Base-by-base conservation (phyloP, 805 yeast species). In the Saccharomycopsis malanga region DNA sequence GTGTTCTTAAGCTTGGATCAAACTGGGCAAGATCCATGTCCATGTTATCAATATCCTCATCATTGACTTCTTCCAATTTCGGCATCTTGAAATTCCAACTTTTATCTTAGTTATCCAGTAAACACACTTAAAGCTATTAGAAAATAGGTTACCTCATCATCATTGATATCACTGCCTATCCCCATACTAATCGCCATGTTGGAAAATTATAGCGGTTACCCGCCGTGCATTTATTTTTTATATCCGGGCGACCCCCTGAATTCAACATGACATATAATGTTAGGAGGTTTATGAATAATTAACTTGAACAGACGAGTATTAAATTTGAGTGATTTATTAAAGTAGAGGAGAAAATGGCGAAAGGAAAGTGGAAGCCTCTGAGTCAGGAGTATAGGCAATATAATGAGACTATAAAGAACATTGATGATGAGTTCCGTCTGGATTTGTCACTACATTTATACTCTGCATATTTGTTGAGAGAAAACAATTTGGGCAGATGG, bases 1-100 rank as follows among this genome's bases (percentile, higher is more conserved):
- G 85, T 0, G 91, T 81, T 36, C 63, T 72, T 53, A 83, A 65
- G 34, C 66, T 63, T 21, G 82, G 88, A 64, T 88, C 97, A 54
- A 87, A 83, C 67, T 91, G 94, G 3, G 95, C 94, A 23, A 89
- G 70, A 65, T 89, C 96, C 85, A 87, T 83, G 58, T 91, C 96
- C 79, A 87, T 71, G 67, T 88, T 81, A 60, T 89, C 97, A 65
- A 91, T 79, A 54, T 86, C 94, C 58, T 79, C 84, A 61, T 83
- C 88, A 48, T 69, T 71, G 49, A 84, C 79, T 56, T 83, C 89
- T 61, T 84, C 94, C 47, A 84, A 62, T 29, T 68, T 70, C 10
- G 94, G 93, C 81, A 79, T 80, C 38, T 60, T 66, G 36, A 25
- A 39, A 34, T n/a, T n/a, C n/a, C 24, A 21, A 7, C 10, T 27